Base-by-base conservation (phyloP, 371 early-diverging fungal species). In the Mucor mucedo region DNA sequence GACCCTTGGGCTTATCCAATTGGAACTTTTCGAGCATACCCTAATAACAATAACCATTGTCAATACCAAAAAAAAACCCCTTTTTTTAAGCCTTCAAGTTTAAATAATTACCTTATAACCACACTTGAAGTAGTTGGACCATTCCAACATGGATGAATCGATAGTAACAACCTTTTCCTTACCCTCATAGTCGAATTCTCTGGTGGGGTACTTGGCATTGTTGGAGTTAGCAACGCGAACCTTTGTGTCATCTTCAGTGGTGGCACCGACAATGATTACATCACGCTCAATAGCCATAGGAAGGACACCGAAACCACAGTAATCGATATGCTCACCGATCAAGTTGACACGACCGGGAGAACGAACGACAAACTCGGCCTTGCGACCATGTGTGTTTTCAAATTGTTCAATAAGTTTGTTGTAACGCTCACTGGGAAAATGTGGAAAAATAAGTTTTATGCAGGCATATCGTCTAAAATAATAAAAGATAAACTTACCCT, bases 271-370 rank as follows among this genome's bases (percentile, higher is more conserved):
- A 40, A 92, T 87, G 32, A 95, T 76, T 6, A 89, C 85, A 75
- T 97, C 98, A 21, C 91, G 87, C 55, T 91, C 94, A 66, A 97
- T 90, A 41, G 95, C 98, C 97, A 97, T 96, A 40, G 98, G 98
- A 39, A 98, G 78, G 14, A 98, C 98, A 32, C 93, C 91, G 71
- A 91, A 94, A 13, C 94, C 96, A 57, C 94, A 89, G 78, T 97
- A 97, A 79, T 98, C 98, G 57, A 98, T 93, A 71, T 98, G 98
- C 71, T 98, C 98, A 70, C 93, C 96, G 67, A 96, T 97, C 58
- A 97, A 82, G 79, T 96, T 97, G 56, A 96, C 97, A 33, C 97
- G 87, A 16, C 97, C 97, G 3, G 97, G 97, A 8, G 94, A 86
- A 21, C 97, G 89, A 33, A 91, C 93, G 53, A 91, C 87, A 68